Evolutionary conservation across 495 filamentous ascomycete species (phyloP), one percentile per base, ranked within the genome.

Genomic region (Podospora didyma): DNA sequence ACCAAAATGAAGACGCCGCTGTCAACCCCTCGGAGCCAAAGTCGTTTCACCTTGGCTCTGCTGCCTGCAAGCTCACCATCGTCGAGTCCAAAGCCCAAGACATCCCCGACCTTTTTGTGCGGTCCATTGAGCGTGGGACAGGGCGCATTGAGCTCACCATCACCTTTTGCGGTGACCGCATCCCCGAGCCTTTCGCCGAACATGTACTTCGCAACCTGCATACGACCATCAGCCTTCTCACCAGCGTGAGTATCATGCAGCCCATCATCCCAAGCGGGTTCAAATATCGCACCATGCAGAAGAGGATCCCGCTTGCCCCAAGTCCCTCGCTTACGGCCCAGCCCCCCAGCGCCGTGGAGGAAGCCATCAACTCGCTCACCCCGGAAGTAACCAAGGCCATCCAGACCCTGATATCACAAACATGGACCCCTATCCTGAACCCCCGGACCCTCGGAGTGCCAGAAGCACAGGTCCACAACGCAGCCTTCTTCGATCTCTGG

Each of bases 401-500:
- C 5, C 73, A 76, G 60, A 60, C 60, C 9, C 59, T 72, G 12
- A 69, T 77, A 24, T 67, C 70, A 0, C 51, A 69, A 9, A 68
- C 72, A 0, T 79, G 76, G 76, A 67, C 73, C 1, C 46, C 67
- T 0, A 65, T 74, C 5, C 64, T 79, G 9, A 74, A 77, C 12
- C 72, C 73, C 3, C 61, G 69, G 11, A 64, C 60, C 3, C 46
- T 78, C 20, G 71, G 73, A 14, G 70, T 77, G 2, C 68, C 74
- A 0, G 74, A 79, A 14, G 46, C 51, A 1, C 69, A 69, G 52
- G 65, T 77, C 11, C 75, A 75, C 49, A 71, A 71, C 7, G 76
- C 76, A 4, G 72, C 75, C 0, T 79, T 79, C 51, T 79, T 70
- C 51, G 76, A 79, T 42, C 72, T 78, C 11, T 79, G 75, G 75